Evolutionary conservation across 75 land plant genomes (phyloP).

Genomic region (Sequoia sempervirens): DNA sequence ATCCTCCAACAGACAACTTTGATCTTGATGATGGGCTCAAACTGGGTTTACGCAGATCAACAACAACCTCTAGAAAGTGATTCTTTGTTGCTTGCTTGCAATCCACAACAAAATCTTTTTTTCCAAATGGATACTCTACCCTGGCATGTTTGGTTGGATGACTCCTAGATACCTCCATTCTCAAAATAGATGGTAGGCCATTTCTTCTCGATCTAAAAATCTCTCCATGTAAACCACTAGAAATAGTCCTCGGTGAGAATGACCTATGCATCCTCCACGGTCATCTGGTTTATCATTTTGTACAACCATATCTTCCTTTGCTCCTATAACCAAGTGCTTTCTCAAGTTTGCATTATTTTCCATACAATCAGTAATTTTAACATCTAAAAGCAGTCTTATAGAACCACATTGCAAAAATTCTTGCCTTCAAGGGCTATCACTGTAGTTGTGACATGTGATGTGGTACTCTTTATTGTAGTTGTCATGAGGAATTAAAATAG

Average conservation of each 20-base stretch:
- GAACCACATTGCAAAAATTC: neutral
- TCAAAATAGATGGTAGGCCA: neutral
- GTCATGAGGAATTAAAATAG: neutral
- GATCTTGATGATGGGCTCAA: neutral
- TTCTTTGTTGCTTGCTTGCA: neutral
- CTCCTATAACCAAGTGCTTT: neutral
- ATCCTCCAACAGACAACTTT: neutral
- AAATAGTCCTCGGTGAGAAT: neutral
- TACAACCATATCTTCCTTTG: neutral
- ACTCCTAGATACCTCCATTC: neutral
- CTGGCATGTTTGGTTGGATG: neutral
- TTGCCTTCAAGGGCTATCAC: neutral
- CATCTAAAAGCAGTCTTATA: neutral
- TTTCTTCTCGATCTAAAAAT: neutral
- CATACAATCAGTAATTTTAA: neutral
- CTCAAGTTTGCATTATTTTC: neutral
- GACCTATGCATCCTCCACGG: neutral
- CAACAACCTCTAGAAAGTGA: neutral
- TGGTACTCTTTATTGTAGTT: neutral
- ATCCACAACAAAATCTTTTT: neutral
- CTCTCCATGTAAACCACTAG: conserved; percentile 1
- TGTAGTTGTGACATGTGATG: neutral
- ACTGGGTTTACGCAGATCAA: too few relatives aligned
- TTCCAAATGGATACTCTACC: neutral
- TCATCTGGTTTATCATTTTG: neutral